Base-by-base conservation (phyloP, 257 asterid genomes). In the Henckelia pumila region DNA sequence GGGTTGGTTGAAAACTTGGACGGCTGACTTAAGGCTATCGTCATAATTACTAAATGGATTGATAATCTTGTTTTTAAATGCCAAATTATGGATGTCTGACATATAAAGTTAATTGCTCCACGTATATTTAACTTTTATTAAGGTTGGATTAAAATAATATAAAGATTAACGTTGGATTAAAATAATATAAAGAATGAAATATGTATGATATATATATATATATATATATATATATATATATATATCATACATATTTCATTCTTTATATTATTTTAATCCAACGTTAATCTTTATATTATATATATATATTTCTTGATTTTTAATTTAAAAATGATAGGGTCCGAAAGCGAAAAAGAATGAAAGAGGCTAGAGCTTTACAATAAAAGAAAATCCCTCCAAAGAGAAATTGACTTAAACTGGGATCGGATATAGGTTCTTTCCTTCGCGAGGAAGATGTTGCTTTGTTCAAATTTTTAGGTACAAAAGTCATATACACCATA, bases 391-490 rank as follows among this genome's bases (percentile, higher is more conserved):
- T 50, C 66, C 56, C 33, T 56, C 55, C 44, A 73, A 78, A 66
- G 79, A 33, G 61, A 30, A 59, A 68, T 73, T 61, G 74, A 66
- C 74, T 70, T 68, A 62, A 57, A 71, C 61, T 16, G 59, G 71
- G 40, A 56, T 58, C 52, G 77, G 62, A 68, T 73, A 68, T 73
- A 64, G 52, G 83, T 79, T 75, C 83, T 75, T 79, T 79, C 53
- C 83, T 79, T 79, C 83, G 44, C 72, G 73, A 13, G 56, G 77
- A 78, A 78, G 82, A 71, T 75, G 80, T 64, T 25, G 56, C 77
- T 75, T 79, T 70, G 40, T 67, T 70, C 24, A 30, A 64, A 28
- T 37, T 65, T 70, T 25, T 16, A 14, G 29, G 67, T 69, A 24
- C 0, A 2, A 63, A 70, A 75, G 61, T 26, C 64, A 70, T n/a